phyloP scores from a whole-genome alignment of 1,284 basidiomycete genomes.

The Anthracocystis setariae region DNA sequence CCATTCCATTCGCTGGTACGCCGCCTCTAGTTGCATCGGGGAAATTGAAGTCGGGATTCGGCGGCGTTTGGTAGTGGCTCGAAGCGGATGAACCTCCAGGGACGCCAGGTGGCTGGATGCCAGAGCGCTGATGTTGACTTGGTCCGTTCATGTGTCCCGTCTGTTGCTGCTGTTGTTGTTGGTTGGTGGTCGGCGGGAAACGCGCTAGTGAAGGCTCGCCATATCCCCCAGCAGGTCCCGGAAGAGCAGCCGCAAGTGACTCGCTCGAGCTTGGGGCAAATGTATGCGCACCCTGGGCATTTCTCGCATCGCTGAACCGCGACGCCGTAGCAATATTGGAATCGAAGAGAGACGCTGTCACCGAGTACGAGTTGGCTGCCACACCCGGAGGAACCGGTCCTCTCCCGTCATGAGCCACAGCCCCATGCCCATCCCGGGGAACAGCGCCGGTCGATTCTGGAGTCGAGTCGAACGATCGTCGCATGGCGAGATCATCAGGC shows the following conservation, averaged over 20 bases:
- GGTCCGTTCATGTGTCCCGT: neutral
- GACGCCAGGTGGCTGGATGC: too few species aligned
- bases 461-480: constrained; percentile 1
- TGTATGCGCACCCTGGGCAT: neutral
- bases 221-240: neutral
- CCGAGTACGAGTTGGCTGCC: neutral
- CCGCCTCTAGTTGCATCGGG: too few species aligned
- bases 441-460: neutral
- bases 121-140: too few species aligned
- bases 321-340: neutral
- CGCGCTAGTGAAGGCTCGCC: too few species aligned
- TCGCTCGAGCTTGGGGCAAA: constrained; percentile 15
- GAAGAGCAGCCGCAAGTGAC: constrained; percentile 27
- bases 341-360: constrained; percentile 9
- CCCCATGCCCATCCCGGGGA: too few species aligned
- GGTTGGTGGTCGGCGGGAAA: neutral
- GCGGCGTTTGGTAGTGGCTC: too few species aligned
- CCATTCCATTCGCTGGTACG: neutral
- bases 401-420: too few species aligned
- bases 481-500: constrained; percentile 1
- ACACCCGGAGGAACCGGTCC: neutral
- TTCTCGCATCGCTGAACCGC: constrained; percentile 1
- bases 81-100: too few species aligned
- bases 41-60: too few species aligned
- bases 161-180: neutral